Evolutionary conservation across 441 rosid species (phyloP).

Genomic region (Codiaeum variegatum): DNA sequence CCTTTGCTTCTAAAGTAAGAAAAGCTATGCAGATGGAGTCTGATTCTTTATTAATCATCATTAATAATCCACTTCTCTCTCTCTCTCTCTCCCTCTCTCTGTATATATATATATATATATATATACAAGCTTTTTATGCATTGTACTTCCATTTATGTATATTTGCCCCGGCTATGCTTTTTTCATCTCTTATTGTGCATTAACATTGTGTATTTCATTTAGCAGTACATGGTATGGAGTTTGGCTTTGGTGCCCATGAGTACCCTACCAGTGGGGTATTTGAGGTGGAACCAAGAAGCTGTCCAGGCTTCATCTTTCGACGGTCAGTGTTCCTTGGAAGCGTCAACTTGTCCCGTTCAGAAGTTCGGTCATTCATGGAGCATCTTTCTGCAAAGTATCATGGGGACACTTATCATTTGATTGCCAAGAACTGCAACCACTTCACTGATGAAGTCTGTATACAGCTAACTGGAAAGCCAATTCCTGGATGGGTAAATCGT

Average conservation of each 20-base stretch:
- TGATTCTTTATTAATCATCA: neutral
- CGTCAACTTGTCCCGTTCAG: slow-evolving; percentile 59
- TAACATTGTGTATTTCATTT: slow-evolving; percentile 22
- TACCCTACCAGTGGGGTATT: slow-evolving; percentile 79
- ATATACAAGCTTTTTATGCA: neutral
- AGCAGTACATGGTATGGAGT: slow-evolving; percentile 82
- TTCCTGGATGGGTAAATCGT: slow-evolving; percentile 96
- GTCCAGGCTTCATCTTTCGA: slow-evolving; percentile 91
- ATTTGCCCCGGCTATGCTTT: neutral
- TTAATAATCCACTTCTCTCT: neutral
- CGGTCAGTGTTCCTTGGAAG: slow-evolving; percentile 74
- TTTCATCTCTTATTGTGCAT: neutral
- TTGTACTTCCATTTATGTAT: neutral
- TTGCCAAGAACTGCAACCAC: slow-evolving; percentile 98
- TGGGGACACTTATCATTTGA: slow-evolving; percentile 90
- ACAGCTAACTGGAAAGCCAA: slow-evolving; percentile 71
- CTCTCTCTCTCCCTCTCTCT: neutral
- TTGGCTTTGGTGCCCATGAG: slow-evolving; percentile 94
- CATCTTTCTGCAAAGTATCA: slow-evolving; percentile 66
- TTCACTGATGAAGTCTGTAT: slow-evolving; percentile 76
- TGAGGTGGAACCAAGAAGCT: slow-evolving; percentile 87
- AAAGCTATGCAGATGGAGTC: neutral
- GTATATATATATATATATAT: too few species aligned
- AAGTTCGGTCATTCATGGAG: slow-evolving; percentile 84
- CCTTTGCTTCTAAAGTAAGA: neutral